These are phyloP conservation scores for Beauveria medogensis DNA, from an alignment of 2,329 filamentous ascomycete species.

Conservation along the genomic window DNA sequence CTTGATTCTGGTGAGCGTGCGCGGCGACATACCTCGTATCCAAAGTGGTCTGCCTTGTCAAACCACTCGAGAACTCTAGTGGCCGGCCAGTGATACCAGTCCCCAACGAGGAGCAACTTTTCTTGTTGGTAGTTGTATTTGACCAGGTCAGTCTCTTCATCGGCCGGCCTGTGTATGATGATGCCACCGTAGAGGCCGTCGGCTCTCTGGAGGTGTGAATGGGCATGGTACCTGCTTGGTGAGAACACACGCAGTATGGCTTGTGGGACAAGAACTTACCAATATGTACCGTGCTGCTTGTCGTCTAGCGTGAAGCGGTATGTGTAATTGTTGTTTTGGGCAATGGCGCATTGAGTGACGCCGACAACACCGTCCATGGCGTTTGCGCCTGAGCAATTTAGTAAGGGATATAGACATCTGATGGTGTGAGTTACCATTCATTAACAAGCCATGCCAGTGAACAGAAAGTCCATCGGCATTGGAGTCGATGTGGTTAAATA, in stretches of 20 bases:
- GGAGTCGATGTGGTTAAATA: constrained; percentile 30
- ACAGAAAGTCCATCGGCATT: constrained; percentile 39
- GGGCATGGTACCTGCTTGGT: constrained; percentile 36
- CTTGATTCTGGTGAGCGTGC: not conserved
- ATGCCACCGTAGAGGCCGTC: constrained; percentile 14
- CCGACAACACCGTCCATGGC: constrained; percentile 55
- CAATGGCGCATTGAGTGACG: constrained; percentile 41
- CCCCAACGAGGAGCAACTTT: constrained; percentile 10
- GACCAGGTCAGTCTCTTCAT: not conserved
- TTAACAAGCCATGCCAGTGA: constrained; percentile 63
- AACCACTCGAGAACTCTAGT: constrained; percentile 10
- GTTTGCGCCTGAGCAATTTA: constrained; percentile 26
- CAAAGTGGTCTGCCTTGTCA: constrained; percentile 11
- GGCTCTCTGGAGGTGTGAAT: constrained; percentile 12
- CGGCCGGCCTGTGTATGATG: constrained; percentile 10
- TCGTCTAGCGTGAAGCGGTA: constrained; percentile 30
- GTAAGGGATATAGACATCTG: not conserved
- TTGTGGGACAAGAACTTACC: not conserved
- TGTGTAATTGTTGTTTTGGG: constrained; percentile 42
- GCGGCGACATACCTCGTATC: constrained; percentile 7
- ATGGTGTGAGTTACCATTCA: constrained; percentile 34
- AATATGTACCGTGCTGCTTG: constrained; percentile 10
- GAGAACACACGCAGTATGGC: not conserved
- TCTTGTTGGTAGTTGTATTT: constrained; percentile 9
- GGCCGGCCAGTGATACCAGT: constrained; percentile 12